Conservation (phyloP, 1,284 basidiomycete genomes). For the Spongispora temasekensis region DNA sequence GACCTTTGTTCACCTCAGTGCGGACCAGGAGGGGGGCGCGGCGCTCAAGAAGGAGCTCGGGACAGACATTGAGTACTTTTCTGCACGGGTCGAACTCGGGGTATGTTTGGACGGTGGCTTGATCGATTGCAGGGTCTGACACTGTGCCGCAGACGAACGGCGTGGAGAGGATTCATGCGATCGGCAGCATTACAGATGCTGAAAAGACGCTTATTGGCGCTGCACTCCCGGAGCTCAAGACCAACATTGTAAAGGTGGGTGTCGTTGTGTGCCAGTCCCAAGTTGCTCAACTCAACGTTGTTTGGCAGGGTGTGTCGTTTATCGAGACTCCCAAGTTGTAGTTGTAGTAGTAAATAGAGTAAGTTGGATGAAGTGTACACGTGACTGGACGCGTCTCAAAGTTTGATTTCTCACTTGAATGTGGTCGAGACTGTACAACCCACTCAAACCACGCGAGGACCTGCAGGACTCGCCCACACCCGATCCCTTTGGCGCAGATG, state of each 20-base stretch:
- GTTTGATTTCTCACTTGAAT: slow-evolving; percentile 43
- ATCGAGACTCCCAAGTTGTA: slow-evolving; percentile 41
- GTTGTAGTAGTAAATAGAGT: slow-evolving; percentile 9
- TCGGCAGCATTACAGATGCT: slow-evolving; percentile 72
- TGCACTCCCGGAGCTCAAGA: slow-evolving; percentile 78
- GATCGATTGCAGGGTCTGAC: slow-evolving; percentile 4
- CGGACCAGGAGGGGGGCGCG: slow-evolving; percentile 74
- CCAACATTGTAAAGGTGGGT: slow-evolving; percentile 75
- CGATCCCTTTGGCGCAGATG: slow-evolving; percentile 71
- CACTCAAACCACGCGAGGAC: slow-evolving; percentile 47
- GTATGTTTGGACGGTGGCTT: slow-evolving; percentile 46
- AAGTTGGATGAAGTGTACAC: slow-evolving; percentile 5
- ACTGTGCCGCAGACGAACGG: slow-evolving; percentile 60
- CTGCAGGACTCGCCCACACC: slow-evolving; percentile 46
- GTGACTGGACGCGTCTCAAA: slow-evolving; percentile 31
- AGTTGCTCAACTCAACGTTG: background rate
- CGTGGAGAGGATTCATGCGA: slow-evolving; percentile 76
- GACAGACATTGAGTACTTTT: slow-evolving; percentile 79
- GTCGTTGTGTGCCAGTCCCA: background rate
- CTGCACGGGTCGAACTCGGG: slow-evolving; percentile 82
- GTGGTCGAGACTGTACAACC: slow-evolving; percentile 65
- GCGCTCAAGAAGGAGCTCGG: slow-evolving; percentile 65
- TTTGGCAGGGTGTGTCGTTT: slow-evolving; percentile 39
- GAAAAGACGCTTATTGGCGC: slow-evolving; percentile 79
- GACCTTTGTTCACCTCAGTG: slow-evolving; percentile 80